phyloP scores from a whole-genome alignment of 108 stramenopile genomes.

The Discostella stelligeroides region DNA sequence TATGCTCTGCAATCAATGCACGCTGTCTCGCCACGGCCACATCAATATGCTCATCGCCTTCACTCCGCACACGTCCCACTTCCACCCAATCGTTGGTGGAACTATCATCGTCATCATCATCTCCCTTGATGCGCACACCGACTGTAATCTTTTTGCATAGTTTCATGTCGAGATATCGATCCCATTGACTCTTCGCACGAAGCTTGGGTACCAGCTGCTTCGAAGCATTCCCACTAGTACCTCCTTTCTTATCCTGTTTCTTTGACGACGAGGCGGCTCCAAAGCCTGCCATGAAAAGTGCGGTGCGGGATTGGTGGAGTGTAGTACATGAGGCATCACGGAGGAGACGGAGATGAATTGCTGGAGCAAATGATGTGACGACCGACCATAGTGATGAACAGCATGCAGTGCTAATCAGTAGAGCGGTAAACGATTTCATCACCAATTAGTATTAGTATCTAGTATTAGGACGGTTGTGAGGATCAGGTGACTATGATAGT shows the following conservation, averaged over 20 bases:
- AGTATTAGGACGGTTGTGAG: too few species aligned
- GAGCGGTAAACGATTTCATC: slow-evolving; percentile 6
- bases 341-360: not conserved
- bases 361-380: slow-evolving; percentile 3
- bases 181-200: slow-evolving; percentile 72
- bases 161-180: slow-evolving; percentile 61
- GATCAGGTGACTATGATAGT: too few species aligned
- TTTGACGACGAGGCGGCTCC: slow-evolving; percentile 20
- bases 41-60: slow-evolving; percentile 51
- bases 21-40: slow-evolving; percentile 71
- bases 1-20: slow-evolving; percentile 79
- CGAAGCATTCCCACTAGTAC: not conserved
- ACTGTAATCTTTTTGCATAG: slow-evolving; percentile 54
- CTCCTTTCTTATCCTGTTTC: slow-evolving; percentile 24
- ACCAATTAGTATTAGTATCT: too few species aligned
- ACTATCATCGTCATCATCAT: slow-evolving; percentile 24
- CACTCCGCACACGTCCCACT: slow-evolving; percentile 67
- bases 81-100: slow-evolving; percentile 54
- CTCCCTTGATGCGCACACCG: slow-evolving; percentile 52
- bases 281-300: slow-evolving; percentile 35
- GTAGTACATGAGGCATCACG: not conserved
- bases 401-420: slow-evolving; percentile 9
- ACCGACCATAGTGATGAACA: not conserved
- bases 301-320: not conserved
- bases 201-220: slow-evolving; percentile 33